Base-by-base conservation (phyloP, 805 yeast species). In the Saturnispora serradocipensis region DNA sequence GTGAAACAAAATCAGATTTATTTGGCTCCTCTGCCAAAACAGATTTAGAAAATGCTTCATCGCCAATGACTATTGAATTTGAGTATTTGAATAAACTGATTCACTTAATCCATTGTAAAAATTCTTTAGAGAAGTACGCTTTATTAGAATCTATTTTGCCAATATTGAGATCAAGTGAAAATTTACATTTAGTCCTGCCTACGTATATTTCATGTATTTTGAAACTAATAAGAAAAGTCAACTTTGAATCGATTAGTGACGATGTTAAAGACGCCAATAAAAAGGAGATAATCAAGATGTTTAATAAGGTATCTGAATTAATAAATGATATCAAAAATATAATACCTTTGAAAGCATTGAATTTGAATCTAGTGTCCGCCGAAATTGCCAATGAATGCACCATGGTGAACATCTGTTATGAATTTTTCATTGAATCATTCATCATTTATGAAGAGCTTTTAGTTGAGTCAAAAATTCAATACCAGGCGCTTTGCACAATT, bases 401-500 rank as follows among this genome's bases (percentile, higher is more conserved):
- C 16, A 71, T 82, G 38, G 84, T 82, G 53, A 88, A 85, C 54
- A 81, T 88, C 30, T 73, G 91, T 15, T 87, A 87, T 67, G 99
- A 93, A 68, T 82, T 88, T 61, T 88, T 84, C 66, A 90, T 87
- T 36, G 95, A 89, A 65, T 84, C 95, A 3, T 87, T 90, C 63
- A 77, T 90, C 1, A 76, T 88, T 0, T 90, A 88, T 64, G 98
- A 91, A 65, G 83, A 80, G 53, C 68, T 68, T 47, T 62, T 79
- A 45, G 66, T 74, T 30, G 81, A 77, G 36, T 75, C 79, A 0
- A 67, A 72, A 50, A 56, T 70, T 9, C 80, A 80, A 46, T 78
- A 69, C 57, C 80, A 77, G 58, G 64, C 75, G n/a, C 63, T 78
- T 10, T 53, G 76, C 44, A 58, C 67, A 49, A 74, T 79, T 6